These are phyloP conservation scores for Talaromyces pinophilus DNA, from an alignment of 2,329 filamentous ascomycete genomes.

Conservation along the genomic window DNA sequence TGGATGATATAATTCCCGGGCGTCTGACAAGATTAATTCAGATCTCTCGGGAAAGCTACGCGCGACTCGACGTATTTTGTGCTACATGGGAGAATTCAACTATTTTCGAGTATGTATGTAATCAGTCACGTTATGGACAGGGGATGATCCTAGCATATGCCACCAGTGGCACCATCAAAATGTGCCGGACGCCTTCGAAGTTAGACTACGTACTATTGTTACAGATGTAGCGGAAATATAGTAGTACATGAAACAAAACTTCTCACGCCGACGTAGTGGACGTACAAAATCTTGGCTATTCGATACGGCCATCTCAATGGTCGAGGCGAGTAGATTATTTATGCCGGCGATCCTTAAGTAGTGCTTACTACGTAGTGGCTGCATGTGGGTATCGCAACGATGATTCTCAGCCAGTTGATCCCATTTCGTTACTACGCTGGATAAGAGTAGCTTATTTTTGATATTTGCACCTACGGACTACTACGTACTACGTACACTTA, in stretches of 20 bases:
- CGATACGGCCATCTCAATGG: neutral
- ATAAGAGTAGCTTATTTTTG: neutral
- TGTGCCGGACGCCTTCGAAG: too few species aligned
- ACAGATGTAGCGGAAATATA: neutral
- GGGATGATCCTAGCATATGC: neutral
- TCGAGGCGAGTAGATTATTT: neutral
- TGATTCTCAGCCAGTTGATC: slow-evolving; percentile 5
- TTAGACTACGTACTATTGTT: neutral
- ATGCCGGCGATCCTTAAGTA: slow-evolving; percentile 3
- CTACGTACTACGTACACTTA: too few species aligned
- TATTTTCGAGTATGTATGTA: neutral
- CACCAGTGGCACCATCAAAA: neutral
- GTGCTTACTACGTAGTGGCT: neutral
- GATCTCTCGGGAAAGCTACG: neutral
- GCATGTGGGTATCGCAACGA: neutral
- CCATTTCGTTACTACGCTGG: neutral
- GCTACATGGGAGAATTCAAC: neutral
- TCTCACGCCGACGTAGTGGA: neutral
- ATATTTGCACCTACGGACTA: neutral
- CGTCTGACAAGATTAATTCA: neutral
- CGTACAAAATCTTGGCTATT: neutral
- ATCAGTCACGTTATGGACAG: neutral
- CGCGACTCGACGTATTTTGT: neutral
- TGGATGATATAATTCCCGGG: neutral
- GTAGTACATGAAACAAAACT: neutral